These are phyloP conservation scores for Mercurialis annua DNA, from an alignment of 345 rosid genomes.

Conservation along the genomic window DNA sequence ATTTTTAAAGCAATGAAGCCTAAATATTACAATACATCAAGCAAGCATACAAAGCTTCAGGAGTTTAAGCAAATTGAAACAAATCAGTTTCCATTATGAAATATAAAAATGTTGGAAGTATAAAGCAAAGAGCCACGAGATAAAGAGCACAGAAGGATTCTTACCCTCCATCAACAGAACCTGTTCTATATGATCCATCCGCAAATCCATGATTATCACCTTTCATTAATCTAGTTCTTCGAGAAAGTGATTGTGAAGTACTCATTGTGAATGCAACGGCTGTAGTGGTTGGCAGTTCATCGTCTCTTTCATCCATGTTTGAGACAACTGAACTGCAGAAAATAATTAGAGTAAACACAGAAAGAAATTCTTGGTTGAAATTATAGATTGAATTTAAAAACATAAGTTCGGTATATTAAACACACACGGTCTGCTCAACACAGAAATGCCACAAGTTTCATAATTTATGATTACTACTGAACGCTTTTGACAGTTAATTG, in stretches of 20 bases:
- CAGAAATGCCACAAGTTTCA: background rate
- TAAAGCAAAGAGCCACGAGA: background rate
- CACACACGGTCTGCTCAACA: background rate
- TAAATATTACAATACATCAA: background rate
- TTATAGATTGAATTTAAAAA: conserved; percentile 1
- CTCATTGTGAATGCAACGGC: conserved; percentile 63
- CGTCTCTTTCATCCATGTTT: conserved; percentile 76
- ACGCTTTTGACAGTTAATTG: background rate
- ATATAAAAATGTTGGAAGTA: background rate
- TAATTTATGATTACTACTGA: background rate
- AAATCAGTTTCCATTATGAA: background rate
- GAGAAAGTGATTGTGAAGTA: conserved; percentile 78
- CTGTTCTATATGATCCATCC: conserved; percentile 66
- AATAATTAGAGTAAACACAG: conserved; percentile 31
- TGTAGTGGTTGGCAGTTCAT: conserved; percentile 80
- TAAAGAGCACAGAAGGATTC: conserved; percentile 16
- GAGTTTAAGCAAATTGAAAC: background rate
- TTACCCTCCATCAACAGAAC: conserved; percentile 76
- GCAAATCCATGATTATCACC: conserved; percentile 68
- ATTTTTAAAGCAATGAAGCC: too few species aligned
- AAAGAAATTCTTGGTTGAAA: background rate
- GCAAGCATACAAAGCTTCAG: background rate
- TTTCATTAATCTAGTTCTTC: conserved; percentile 83
- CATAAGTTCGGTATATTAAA: background rate
- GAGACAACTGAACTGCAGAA: conserved; percentile 75